Evolutionary conservation across 371 early-diverging fungal species (phyloP).

Genomic region (Apophysomyces trapeziformis): DNA sequence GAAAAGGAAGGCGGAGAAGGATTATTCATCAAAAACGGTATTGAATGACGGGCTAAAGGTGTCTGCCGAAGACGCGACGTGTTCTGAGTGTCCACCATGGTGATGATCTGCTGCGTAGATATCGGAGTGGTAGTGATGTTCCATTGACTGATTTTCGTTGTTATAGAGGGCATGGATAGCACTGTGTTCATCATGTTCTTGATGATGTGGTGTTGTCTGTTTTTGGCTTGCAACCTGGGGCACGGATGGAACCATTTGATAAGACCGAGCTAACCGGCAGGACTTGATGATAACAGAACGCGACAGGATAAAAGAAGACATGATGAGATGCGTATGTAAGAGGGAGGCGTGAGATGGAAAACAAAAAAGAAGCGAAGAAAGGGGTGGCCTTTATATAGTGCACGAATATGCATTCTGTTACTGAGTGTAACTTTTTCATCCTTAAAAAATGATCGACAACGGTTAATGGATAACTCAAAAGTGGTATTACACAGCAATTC

Average conservation of each 20-base stretch:
- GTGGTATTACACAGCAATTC: background rate
- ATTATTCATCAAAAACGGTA: constrained; percentile 37
- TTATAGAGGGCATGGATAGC: constrained; percentile 32
- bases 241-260: constrained; percentile 5
- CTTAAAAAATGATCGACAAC: constrained; percentile 8
- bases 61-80: constrained; percentile 10
- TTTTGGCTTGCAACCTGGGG: constrained; percentile 5
- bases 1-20: background rate
- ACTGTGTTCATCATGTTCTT: constrained; percentile 13
- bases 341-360: too few relatives aligned
- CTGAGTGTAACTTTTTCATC: background rate
- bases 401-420: too few relatives aligned
- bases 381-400: background rate
- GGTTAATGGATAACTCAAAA: background rate
- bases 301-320: background rate
- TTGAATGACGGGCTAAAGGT: constrained; percentile 29
- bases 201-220: background rate
- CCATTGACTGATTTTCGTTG: constrained; percentile 27
- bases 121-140: background rate
- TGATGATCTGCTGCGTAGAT: constrained; percentile 4
- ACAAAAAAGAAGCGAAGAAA: background rate
- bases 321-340: too few relatives aligned
- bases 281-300: constrained; percentile 5
- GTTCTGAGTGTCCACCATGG: constrained; percentile 2
- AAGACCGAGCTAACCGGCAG: background rate